phyloP scores from a whole-genome alignment of 345 rosid species.

The Syzygium aqueum region DNA sequence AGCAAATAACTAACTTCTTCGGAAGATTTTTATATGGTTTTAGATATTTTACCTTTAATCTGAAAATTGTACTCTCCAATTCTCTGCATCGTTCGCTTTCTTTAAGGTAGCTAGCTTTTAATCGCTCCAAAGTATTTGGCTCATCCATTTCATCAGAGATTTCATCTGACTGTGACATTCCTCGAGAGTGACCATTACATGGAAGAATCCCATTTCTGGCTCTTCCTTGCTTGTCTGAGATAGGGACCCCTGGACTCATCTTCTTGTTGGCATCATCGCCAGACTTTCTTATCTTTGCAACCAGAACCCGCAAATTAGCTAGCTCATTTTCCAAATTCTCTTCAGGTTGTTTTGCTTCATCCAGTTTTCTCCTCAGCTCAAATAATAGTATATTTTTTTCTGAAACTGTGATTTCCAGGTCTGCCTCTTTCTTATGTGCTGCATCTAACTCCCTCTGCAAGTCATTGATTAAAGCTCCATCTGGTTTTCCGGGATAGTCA shows the following conservation, averaged over 20 bases:
- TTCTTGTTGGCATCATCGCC: conserved; percentile 10
- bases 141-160: conserved; percentile 13
- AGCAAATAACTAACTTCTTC: not conserved
- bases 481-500: conserved; percentile 13
- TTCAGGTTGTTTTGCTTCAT: conserved; percentile 44
- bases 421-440: conserved; percentile 34
- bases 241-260: not conserved
- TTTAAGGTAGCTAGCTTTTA: conserved; percentile 11
- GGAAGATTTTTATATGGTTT: not conserved
- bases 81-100: conserved; percentile 46
- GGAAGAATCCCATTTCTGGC: not conserved
- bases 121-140: conserved; percentile 5
- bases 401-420: conserved; percentile 25
- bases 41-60: conserved; percentile 26
- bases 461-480: conserved; percentile 24
- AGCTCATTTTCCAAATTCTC: conserved; percentile 49
- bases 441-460: conserved; percentile 35
- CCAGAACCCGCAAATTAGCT: conserved; percentile 54
- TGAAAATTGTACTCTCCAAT: conserved; percentile 33
- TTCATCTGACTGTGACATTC: conserved; percentile 9
- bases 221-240: not conserved
- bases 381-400: conserved; percentile 26
- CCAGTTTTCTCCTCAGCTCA: conserved; percentile 34
- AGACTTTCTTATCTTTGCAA: too few relatives aligned
- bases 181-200: not conserved